Conservation (phyloP, 768 basidiomycete species). For the Paxillus ammoniavirescens region DNA sequence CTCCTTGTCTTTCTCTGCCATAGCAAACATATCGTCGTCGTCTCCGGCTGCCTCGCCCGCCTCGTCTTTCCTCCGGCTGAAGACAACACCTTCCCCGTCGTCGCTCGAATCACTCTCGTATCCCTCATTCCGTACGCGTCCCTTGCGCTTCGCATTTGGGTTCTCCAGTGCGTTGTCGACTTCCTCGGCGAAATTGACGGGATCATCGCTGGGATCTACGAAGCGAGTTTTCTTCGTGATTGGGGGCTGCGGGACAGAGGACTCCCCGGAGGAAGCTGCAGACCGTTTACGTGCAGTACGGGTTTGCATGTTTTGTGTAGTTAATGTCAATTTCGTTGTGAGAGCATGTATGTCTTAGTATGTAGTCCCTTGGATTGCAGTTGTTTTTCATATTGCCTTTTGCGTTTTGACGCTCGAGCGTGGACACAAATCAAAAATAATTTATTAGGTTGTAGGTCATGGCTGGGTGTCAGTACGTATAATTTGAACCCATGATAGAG, state of each 20-base stretch:
- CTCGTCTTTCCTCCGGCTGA: slow-evolving; percentile 61
- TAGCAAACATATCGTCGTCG: slow-evolving; percentile 80
- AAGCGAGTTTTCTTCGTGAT: slow-evolving; percentile 73
- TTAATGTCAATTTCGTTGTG: neutral
- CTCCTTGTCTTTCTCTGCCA: slow-evolving; percentile 46
- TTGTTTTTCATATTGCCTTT: slow-evolving; percentile 18
- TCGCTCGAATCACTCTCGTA: slow-evolving; percentile 95
- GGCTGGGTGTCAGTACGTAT: no score
- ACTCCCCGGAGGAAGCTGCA: slow-evolving; percentile 35
- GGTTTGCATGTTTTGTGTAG: slow-evolving; percentile 29
- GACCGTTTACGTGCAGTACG: slow-evolving; percentile 44
- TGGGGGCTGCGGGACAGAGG: slow-evolving; percentile 27
- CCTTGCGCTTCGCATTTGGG: slow-evolving; percentile 59
- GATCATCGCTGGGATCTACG: slow-evolving; percentile 73
- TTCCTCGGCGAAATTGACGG: slow-evolving; percentile 72
- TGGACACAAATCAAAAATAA: no score
- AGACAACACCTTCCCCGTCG: slow-evolving; percentile 91
- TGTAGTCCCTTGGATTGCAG: slow-evolving; percentile 7
- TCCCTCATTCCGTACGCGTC: slow-evolving; percentile 79
- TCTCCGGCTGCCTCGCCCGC: slow-evolving; percentile 58
- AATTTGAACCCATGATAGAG: neutral
- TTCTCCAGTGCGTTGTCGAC: slow-evolving; percentile 74
- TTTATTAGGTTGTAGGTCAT: no score
- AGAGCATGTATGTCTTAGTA: neutral
- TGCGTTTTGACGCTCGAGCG: neutral